Evolutionary conservation across 192 early-diverging fungal species (phyloP), one percentile per base, ranked within the genome.

Genomic region (Dissophora ornata): DNA sequence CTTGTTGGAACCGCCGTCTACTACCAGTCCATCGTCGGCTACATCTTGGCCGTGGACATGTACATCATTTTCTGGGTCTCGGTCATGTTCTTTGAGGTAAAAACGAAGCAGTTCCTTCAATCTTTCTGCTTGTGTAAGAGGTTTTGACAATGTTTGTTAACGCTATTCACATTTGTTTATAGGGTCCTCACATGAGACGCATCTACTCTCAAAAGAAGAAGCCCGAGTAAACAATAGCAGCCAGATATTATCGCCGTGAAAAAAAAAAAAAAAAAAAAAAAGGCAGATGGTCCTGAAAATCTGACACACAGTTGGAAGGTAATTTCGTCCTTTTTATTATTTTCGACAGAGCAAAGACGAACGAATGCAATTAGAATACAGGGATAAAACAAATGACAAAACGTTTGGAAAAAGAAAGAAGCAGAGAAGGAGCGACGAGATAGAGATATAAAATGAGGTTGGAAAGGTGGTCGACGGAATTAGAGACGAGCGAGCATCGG

Each of bases 11-110:
- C 81, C 47, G 85, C 83, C 15, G 54, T 87, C 57, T 81, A 80
- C 38, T 79, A 77, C 61, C 86, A 85, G 46, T 85, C 83, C 26
- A 29, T 80, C 30, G 55, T 69, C 55, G 86, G 86, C 7, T 83
- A 83, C 46, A 55, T 82, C n/a, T 70, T 88, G 29, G 79, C 86
- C 13, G 62, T 57, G 11, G 59, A 81, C 29, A 58, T 88, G 77
- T 87, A 81, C 42, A 63, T 61, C 24, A 80, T 81, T 28, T 87
- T 87, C 62, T 71, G 68, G 79, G 49, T 87, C 44, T 85, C 84
- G 8, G 86, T 86, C 36, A 52, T 81, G 60, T 83, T 83, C 50
- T 62, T 87, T 55, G 86, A 87, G 77, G 80, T 81, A 80, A 41
- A 15, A 38, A 38, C 12, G n/a, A n/a, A n/a, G n/a, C n/a, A n/a